phyloP scores from a whole-genome alignment of 345 rosid genomes.

The Citrus unshiu region DNA sequence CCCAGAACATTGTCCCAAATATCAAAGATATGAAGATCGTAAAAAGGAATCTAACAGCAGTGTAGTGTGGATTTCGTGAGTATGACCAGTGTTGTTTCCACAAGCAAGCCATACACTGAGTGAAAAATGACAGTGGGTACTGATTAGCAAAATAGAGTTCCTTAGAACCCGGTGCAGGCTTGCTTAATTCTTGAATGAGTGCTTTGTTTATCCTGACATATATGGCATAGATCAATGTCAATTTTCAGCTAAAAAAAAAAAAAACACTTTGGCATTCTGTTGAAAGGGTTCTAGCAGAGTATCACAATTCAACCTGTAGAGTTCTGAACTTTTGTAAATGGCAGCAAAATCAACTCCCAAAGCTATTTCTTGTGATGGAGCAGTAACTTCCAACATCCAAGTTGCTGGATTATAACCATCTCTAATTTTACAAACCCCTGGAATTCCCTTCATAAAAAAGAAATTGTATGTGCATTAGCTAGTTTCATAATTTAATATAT shows the following conservation, averaged over 20 bases:
- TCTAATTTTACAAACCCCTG: conserved; percentile 32
- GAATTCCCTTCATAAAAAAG: conserved; percentile 21
- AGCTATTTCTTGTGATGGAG: conserved; percentile 31
- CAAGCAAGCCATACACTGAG: conserved; percentile 38
- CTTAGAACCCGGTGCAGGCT: conserved; percentile 29
- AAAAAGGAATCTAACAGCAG: conserved; percentile 38
- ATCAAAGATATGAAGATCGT: conserved; percentile 30
- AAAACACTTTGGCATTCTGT: neutral
- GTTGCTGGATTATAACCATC: conserved; percentile 57
- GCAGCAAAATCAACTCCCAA: conserved; percentile 40
- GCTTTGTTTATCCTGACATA: conserved; percentile 38
- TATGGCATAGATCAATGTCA: neutral
- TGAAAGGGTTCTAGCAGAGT: neutral
- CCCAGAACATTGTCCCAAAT: conserved; percentile 44
- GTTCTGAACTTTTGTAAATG: conserved; percentile 34
- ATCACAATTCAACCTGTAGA: conserved; percentile 26
- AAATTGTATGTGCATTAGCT: neutral
- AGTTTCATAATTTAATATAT: neutral
- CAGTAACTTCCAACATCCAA: conserved; percentile 52
- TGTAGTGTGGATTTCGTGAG: conserved; percentile 43
- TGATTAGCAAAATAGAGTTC: conserved; percentile 32
- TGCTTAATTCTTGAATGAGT: conserved; percentile 28
- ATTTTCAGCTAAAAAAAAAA: neutral
- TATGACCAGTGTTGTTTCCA: conserved; percentile 52
- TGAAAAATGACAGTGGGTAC: conserved; percentile 29